These are phyloP conservation scores for Eucalyptus tenuipes DNA, from an alignment of 345 rosid species.

Conservation along the genomic window DNA sequence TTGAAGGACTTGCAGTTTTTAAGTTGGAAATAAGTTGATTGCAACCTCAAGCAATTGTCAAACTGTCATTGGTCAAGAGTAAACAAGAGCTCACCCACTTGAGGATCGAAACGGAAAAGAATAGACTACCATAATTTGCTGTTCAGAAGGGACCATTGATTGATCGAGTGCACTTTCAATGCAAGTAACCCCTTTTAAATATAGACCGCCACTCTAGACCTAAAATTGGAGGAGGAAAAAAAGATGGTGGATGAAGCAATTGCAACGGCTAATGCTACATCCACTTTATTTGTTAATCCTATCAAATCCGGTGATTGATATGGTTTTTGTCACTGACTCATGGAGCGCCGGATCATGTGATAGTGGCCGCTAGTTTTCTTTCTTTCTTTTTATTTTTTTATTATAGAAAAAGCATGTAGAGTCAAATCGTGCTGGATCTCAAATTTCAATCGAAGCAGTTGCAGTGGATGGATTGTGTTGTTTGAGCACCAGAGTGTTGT, in stretches of 20 bases:
- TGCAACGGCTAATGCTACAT: not conserved
- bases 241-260: not conserved
- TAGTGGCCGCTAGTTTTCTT: not conserved
- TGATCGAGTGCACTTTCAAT: not conserved
- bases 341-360: not conserved
- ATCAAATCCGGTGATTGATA: not conserved
- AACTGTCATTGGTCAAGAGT: not conserved
- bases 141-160: not conserved
- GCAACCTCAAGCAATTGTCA: not conserved
- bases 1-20: not conserved
- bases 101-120: not conserved
- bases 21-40: not conserved
- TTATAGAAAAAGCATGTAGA: not conserved
- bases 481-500: not conserved
- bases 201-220: not conserved
- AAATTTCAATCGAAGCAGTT: not conserved
- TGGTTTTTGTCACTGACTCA: not conserved
- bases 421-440: not conserved
- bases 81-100: not conserved
- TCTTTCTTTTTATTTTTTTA: too few species aligned
- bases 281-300: not conserved
- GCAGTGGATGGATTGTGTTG: not conserved
- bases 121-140: not conserved
- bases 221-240: fast-evolving
- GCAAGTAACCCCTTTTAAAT: not conserved